Conservation (phyloP, 371 early-diverging fungal species). For the Mucor saturninus region DNA sequence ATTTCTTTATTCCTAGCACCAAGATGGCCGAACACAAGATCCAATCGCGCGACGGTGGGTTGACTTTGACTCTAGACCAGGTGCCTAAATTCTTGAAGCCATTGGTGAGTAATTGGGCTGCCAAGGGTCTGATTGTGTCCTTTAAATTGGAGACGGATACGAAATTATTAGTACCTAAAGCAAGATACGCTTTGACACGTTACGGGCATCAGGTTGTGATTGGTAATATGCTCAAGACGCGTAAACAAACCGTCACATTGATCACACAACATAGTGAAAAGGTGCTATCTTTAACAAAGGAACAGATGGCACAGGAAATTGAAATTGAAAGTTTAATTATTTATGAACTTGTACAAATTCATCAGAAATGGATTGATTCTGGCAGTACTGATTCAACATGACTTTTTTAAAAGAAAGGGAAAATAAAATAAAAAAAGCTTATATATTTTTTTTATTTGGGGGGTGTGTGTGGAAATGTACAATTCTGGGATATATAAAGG, state of each 20-base stretch:
- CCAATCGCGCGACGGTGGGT: constrained; percentile 85
- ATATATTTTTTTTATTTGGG: background rate
- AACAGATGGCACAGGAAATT: constrained; percentile 62
- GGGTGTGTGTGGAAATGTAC: background rate
- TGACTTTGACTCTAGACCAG: constrained; percentile 88
- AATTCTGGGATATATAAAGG: background rate
- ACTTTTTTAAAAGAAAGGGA: too few relatives aligned
- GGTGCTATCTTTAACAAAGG: constrained; percentile 66
- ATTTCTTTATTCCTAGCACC: constrained; percentile 92
- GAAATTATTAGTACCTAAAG: constrained; percentile 78
- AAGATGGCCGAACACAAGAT: constrained; percentile 96
- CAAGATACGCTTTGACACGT: constrained; percentile 75
- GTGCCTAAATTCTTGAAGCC: constrained; percentile 97
- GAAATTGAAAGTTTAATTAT: constrained; percentile 92
- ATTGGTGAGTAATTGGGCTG: constrained; percentile 91
- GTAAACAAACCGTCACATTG: constrained; percentile 86
- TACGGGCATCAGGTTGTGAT: constrained; percentile 98
- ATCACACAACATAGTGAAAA: constrained; percentile 63
- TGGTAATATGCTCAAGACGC: constrained; percentile 89
- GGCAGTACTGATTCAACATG: constrained; percentile 34
- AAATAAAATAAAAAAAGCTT: constrained; percentile 7
- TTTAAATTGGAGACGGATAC: constrained; percentile 98
- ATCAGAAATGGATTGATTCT: constrained; percentile 63
- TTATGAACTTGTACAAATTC: constrained; percentile 74
- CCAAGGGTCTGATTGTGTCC: constrained; percentile 86